These are phyloP conservation scores for Epicoccum sorghinum DNA, from an alignment of 2,329 filamentous ascomycete genomes.

Conservation along the genomic window DNA sequence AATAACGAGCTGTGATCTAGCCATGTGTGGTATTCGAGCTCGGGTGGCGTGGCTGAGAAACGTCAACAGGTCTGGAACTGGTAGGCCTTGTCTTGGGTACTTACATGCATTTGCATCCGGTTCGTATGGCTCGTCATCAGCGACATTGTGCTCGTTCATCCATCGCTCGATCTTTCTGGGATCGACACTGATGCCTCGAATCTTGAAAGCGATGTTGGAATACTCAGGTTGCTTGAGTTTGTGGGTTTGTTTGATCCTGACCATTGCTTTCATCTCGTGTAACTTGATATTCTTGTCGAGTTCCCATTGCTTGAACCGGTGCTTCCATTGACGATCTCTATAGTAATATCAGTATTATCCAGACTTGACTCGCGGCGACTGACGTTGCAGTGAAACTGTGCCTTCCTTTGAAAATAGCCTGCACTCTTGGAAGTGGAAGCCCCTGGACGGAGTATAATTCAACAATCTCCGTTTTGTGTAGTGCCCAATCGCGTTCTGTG, in stretches of 20 bases:
- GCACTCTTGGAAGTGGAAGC: neutral
- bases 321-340: neutral
- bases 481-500: neutral
- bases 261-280: neutral
- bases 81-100: neutral
- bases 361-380: neutral
- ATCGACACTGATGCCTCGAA: neutral
- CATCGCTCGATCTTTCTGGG: neutral
- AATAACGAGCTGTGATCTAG: no score
- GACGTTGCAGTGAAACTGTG: neutral
- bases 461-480: neutral
- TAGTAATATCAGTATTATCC: neutral
- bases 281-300: neutral
- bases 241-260: neutral
- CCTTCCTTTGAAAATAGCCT: neutral
- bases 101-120: neutral
- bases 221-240: neutral
- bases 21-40: no score
- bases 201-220: neutral
- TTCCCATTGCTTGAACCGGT: neutral
- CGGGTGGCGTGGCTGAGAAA: neutral
- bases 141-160: neutral
- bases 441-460: neutral
- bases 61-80: neutral
- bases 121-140: neutral